phyloP scores from a whole-genome alignment of 2,329 filamentous ascomycete genomes.

The Fusarium sp. region DNA sequence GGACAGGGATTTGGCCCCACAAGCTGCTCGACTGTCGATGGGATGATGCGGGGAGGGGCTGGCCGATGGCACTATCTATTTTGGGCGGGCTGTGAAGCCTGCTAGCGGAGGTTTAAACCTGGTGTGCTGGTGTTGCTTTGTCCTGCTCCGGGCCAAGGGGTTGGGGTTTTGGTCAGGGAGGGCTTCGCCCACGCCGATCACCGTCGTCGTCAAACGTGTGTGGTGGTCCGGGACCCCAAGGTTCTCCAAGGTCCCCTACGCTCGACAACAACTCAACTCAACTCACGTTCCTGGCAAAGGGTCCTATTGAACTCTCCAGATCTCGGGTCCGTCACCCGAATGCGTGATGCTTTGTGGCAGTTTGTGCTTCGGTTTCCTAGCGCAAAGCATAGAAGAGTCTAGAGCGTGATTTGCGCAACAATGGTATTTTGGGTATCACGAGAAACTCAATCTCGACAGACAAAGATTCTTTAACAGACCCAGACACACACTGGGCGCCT shows the following conservation, averaged over 20 bases:
- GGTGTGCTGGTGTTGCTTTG: conserved; percentile 23
- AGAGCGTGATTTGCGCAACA: conserved; percentile 19
- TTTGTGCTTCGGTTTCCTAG: conserved; percentile 24
- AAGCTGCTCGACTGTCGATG: too few species aligned
- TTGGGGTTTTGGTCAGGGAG: conserved; percentile 18
- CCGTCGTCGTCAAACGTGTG: conserved; percentile 8
- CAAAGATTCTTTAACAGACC: conserved; percentile 13
- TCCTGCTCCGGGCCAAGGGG: conserved; percentile 29
- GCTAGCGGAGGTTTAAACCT: conserved; percentile 39
- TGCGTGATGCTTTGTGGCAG: conserved; percentile 5
- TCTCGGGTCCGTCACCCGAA: conserved; percentile 20
- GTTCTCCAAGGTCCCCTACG: not conserved
- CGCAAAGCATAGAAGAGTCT: conserved; percentile 33
- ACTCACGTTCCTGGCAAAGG: not conserved
- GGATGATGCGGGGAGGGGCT: conserved; percentile 42
- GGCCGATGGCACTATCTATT: conserved; percentile 45
- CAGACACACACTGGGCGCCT: conserved; percentile 11
- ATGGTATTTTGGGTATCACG: conserved; percentile 9
- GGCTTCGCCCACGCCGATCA: conserved; percentile 42
- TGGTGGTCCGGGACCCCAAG: not conserved
- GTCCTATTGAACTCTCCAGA: conserved; percentile 12
- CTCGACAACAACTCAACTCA: not conserved
- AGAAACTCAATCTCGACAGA: conserved; percentile 17
- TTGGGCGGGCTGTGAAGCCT: conserved; percentile 28
- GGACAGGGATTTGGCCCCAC: too few species aligned